A percentile compares a stretch with the other conserved stretches of the same genome.
phyloP scores from a whole-genome alignment of 2,329 filamentous ascomycete genomes.

The Hymenoscyphus salicellus region DNA sequence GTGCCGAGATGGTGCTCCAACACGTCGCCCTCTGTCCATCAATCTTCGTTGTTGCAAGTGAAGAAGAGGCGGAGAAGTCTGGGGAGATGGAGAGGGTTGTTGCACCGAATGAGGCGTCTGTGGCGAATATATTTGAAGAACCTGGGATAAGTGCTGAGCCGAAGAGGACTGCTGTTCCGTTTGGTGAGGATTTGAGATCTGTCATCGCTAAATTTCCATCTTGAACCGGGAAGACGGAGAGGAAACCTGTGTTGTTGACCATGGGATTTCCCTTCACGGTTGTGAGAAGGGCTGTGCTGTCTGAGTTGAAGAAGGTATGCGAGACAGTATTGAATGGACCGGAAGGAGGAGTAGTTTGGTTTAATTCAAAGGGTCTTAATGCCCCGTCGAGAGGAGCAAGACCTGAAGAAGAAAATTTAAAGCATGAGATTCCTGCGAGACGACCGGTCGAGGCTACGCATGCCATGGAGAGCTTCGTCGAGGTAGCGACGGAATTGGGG shows the following conservation, averaged over 20 bases:
- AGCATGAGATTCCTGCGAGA: conserved; percentile 46
- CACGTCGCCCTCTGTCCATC: conserved; percentile 56
- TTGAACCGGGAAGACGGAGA: conserved; percentile 49
- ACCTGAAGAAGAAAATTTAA: conserved; percentile 38
- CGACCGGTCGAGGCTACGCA: conserved; percentile 48
- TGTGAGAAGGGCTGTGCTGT: conserved; percentile 50
- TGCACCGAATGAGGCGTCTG: conserved; percentile 58
- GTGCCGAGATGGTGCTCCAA: conserved; percentile 52
- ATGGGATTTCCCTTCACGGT: conserved; percentile 60
- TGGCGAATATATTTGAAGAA: conserved; percentile 44
- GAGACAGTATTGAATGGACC: conserved; percentile 59
- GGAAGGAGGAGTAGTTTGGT: conserved; percentile 55
- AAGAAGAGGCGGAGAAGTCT: conserved; percentile 26
- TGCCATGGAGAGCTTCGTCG: conserved; percentile 41
- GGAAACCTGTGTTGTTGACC: conserved; percentile 54
- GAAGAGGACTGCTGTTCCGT: conserved; percentile 57
- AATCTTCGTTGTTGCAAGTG: conserved; percentile 36
- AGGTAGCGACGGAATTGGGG: conserved; percentile 51
- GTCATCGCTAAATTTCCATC: conserved; percentile 25
- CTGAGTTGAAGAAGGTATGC: conserved; percentile 56
- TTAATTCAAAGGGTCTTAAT: conserved; percentile 47
- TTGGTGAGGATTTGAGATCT: conserved; percentile 43
- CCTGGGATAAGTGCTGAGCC: conserved; percentile 48
- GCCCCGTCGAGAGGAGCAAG: conserved; percentile 43
- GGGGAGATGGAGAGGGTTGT: conserved; percentile 46